These are phyloP conservation scores for Pseudocercospora macadamiae DNA, from an alignment of 2,329 filamentous ascomycete genomes.

Conservation along the genomic window DNA sequence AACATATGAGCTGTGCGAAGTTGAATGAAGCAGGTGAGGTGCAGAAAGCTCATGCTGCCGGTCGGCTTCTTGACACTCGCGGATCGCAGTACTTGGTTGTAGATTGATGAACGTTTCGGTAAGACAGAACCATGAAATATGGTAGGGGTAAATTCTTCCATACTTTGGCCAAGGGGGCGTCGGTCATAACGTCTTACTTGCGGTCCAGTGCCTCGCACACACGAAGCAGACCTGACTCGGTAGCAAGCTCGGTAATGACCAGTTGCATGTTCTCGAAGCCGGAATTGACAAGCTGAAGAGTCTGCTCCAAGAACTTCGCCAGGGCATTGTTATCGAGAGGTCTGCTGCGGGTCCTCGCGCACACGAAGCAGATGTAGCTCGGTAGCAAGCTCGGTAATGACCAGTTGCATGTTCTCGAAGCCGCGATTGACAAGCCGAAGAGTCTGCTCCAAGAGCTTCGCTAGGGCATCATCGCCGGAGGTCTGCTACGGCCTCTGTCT, in stretches of 20 bases:
- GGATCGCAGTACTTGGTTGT: too few species aligned
- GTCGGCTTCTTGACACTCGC: too few species aligned
- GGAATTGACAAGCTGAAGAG: slow-evolving; percentile 11
- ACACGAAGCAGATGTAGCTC: slow-evolving; percentile 12
- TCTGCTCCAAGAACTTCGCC: neutral
- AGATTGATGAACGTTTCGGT: slow-evolving; percentile 13
- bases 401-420: slow-evolving; percentile 14
- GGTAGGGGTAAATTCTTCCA: slow-evolving; percentile 10
- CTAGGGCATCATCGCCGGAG: slow-evolving; percentile 8
- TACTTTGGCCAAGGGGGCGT: neutral
- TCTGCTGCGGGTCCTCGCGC: too few species aligned
- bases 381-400: slow-evolving; percentile 6
- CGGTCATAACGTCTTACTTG: neutral
- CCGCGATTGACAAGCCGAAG: slow-evolving; percentile 9
- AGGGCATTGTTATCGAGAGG: slow-evolving; percentile 12
- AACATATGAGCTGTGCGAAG: too few species aligned
- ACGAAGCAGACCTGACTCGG: slow-evolving; percentile 8
- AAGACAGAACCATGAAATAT: slow-evolving; percentile 18
- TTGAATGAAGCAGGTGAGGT: too few species aligned
- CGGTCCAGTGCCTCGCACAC: slow-evolving; percentile 9
- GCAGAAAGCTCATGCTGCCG: too few species aligned
- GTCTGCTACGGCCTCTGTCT: slow-evolving; percentile 5
- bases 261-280: slow-evolving; percentile 13
- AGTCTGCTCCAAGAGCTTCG: neutral
- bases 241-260: slow-evolving; percentile 9